Percentiles rank a stretch among this genome's conserved stretches.
Conservation (phyloP, 2,329 filamentous ascomycete genomes). For the Tolypocladium nubicola region DNA sequence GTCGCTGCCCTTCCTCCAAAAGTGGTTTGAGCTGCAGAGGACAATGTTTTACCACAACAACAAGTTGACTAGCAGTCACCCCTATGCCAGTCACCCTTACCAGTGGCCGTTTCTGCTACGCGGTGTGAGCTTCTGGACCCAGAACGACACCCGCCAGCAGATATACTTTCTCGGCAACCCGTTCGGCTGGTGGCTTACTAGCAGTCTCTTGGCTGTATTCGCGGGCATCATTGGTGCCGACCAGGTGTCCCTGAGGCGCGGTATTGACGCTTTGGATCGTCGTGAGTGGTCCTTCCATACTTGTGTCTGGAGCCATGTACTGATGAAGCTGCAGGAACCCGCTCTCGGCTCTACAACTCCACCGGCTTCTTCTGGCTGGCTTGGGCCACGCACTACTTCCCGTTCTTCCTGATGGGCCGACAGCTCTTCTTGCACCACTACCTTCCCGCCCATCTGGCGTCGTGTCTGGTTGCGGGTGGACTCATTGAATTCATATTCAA, state of each 20-base stretch:
- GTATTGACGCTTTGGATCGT: slow-evolving; percentile 83
- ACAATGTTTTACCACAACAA: slow-evolving; percentile 99
- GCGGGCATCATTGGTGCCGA: slow-evolving; percentile 86
- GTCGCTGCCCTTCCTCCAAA: slow-evolving; percentile 75
- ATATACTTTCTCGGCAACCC: slow-evolving; percentile 99
- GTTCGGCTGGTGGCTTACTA: slow-evolving; percentile 93
- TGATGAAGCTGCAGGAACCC: slow-evolving; percentile 53
- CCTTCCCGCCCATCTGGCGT: slow-evolving; percentile 86
- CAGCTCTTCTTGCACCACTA: slow-evolving; percentile 98
- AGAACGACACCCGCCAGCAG: slow-evolving; percentile 87
- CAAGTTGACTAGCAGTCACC: slow-evolving; percentile 91
- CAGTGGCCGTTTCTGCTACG: slow-evolving; percentile 97
- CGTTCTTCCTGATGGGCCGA: slow-evolving; percentile 96
- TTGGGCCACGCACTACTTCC: slow-evolving; percentile 95
- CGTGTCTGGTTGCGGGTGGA: slow-evolving; percentile 78
- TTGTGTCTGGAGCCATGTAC: slow-evolving; percentile 1
- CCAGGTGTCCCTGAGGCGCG: slow-evolving; percentile 84
- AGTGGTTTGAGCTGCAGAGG: slow-evolving; percentile 93
- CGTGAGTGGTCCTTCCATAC: slow-evolving; percentile 49
- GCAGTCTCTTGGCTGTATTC: slow-evolving; percentile 85
- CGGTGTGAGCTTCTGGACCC: slow-evolving; percentile 98
- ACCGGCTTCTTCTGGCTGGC: slow-evolving; percentile 98
- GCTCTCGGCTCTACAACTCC: slow-evolving; percentile 92
- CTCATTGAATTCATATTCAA: slow-evolving; percentile 95
- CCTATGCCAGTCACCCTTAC: slow-evolving; percentile 88